These are phyloP conservation scores for Xylaria longipes DNA, from an alignment of 495 filamentous ascomycete genomes.

Conservation along the genomic window DNA sequence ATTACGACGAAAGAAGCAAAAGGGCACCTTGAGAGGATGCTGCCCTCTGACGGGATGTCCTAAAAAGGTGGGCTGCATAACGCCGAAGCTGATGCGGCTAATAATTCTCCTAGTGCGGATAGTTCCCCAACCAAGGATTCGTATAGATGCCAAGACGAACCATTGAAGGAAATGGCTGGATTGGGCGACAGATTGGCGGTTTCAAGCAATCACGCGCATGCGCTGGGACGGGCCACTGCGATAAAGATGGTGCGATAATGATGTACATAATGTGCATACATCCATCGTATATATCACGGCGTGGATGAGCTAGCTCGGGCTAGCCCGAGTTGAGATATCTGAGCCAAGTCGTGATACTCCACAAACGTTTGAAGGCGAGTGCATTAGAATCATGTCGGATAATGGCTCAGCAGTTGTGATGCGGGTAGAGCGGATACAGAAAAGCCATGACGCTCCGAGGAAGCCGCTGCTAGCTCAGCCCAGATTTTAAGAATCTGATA, in stretches of 20 bases:
- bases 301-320: not conserved
- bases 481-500: not conserved
- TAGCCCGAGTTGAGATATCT: not conserved
- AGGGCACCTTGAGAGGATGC: not conserved
- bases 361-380: not conserved
- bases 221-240: not conserved
- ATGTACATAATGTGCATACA: too few relatives aligned
- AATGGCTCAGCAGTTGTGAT: not conserved
- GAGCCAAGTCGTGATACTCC: not conserved
- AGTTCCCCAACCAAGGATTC: not conserved
- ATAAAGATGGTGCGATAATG: slow-evolving; percentile 7
- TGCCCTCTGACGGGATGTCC: not conserved
- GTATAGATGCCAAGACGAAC: slow-evolving; percentile 17
- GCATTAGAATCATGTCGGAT: not conserved
- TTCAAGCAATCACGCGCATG: slow-evolving; percentile 1
- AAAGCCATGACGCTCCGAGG: not conserved
- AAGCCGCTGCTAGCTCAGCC: not conserved
- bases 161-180: not conserved
- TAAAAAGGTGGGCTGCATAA: not conserved
- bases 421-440: slow-evolving; percentile 3
- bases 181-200: not conserved
- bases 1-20: not conserved
- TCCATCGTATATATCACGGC: not conserved
- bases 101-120: slow-evolving; percentile 9
- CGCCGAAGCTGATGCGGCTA: not conserved